Conservation (phyloP, 768 basidiomycete genomes). For the Kwoniella mangroviensis region DNA sequence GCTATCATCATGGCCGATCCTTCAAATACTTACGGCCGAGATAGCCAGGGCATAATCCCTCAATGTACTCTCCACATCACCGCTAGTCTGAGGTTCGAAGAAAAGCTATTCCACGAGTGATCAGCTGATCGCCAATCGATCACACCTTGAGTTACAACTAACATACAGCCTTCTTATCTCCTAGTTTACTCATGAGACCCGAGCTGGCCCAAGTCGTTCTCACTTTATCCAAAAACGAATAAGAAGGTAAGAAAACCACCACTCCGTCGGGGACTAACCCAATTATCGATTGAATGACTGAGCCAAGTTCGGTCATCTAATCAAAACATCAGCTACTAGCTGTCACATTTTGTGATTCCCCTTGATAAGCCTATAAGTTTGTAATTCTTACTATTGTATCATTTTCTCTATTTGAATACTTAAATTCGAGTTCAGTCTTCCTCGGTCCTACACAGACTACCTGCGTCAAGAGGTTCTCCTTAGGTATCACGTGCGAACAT, state of each 20-base stretch:
- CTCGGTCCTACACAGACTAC: conserved; percentile 76
- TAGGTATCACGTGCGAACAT: conserved; percentile 89
- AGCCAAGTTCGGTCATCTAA: conserved; percentile 80
- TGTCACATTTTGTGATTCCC: not conserved
- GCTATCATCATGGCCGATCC: too few species aligned
- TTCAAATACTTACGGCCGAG: too few species aligned
- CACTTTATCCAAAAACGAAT: conserved; percentile 74
- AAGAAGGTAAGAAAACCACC: conserved; percentile 93
- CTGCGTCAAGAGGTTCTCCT: conserved; percentile 73
- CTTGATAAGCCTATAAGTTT: not conserved
- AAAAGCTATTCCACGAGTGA: conserved; percentile 67
- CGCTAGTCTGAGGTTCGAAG: conserved; percentile 77
- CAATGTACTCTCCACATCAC: conserved; percentile 74
- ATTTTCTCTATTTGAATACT: conserved; percentile 74
- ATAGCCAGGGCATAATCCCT: conserved; percentile 71
- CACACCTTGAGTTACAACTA: too few species aligned
- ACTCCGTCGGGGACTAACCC: conserved; percentile 81
- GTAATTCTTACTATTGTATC: conserved; percentile 62
- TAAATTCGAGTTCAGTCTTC: conserved; percentile 78
- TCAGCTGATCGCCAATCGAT: too few species aligned
- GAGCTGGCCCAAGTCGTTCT: conserved; percentile 70
- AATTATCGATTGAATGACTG: conserved; percentile 77
- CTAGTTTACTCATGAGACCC: conserved; percentile 69
- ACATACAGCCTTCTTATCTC: conserved; percentile 73
- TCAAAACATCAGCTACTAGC: not conserved